A percentile compares a stretch with the other conserved stretches of the same genome.
phyloP scores from a whole-genome alignment of 208 protist genomes.

The Leishmania arabica region DNA sequence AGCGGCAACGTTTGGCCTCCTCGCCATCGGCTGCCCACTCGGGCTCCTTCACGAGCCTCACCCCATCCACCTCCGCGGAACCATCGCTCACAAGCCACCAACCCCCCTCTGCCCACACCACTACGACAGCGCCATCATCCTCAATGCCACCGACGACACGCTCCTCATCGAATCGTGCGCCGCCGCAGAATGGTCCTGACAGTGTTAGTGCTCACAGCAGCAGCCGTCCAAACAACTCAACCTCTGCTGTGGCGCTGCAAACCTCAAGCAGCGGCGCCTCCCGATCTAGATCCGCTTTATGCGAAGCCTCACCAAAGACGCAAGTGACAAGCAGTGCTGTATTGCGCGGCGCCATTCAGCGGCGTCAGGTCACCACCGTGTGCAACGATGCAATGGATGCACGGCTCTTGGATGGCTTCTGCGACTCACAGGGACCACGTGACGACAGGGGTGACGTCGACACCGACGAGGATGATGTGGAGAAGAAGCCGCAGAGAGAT shows the following conservation, averaged over 20 bases:
- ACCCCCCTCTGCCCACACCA: neutral
- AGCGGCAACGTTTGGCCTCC: neutral
- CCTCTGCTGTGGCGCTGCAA: neutral
- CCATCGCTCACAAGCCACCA: neutral
- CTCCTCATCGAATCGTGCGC: neutral
- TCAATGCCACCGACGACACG: neutral
- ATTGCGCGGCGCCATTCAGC: neutral
- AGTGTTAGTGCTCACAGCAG: neutral
- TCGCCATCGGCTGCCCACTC: conserved; percentile 3
- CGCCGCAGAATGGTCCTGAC: neutral
- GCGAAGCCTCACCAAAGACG: neutral
- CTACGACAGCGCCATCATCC: neutral
- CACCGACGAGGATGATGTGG: neutral
- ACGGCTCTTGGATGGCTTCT: neutral
- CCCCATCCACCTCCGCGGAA: neutral
- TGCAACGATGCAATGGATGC: neutral
- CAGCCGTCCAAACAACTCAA: neutral
- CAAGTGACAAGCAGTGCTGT: neutral
- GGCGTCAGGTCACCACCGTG: neutral
- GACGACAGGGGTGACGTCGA: neutral
- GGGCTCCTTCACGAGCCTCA: neutral
- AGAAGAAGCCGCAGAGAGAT: neutral
- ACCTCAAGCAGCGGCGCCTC: neutral
- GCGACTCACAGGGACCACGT: neutral
- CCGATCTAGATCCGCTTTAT: neutral